Conservation (phyloP, 129 eudicot species). For the Lactuca saligna region DNA sequence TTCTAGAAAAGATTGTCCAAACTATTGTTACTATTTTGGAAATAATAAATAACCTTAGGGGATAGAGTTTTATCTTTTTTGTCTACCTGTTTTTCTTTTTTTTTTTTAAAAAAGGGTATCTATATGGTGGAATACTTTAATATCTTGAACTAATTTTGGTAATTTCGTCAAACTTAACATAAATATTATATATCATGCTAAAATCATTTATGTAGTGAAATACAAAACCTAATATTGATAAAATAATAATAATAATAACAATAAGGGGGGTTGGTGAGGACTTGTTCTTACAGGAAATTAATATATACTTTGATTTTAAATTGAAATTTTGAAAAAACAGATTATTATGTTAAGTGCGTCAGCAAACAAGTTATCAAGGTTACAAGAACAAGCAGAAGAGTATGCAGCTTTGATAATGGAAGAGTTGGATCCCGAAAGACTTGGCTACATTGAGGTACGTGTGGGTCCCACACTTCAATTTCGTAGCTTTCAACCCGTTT, state of each 20-base stretch:
- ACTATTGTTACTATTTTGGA: conserved; percentile 9
- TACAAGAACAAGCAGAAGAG: conserved; percentile 94
- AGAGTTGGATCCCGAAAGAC: conserved; percentile 94
- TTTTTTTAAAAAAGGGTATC: not conserved
- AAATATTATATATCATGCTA: not conserved
- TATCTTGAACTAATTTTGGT: not conserved
- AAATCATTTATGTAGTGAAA: not conserved
- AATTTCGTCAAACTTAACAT: not conserved
- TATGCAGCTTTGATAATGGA: conserved; percentile 98
- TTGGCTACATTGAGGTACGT: conserved; percentile 92
- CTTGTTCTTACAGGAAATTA: conserved; percentile 8
- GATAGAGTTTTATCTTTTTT: conserved; percentile 5
- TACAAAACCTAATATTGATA: not conserved
- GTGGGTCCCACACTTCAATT: conserved; percentile 19
- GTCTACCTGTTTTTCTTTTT: not conserved
- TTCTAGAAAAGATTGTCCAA: not conserved
- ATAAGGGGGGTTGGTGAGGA: conserved; percentile 29
- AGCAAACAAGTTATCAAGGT: conserved; percentile 89
- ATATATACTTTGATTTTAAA: not conserved
- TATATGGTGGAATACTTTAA: too few relatives aligned
- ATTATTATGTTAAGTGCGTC: conserved; percentile 95
- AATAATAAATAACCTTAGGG: not conserved
- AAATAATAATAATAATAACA: not conserved
- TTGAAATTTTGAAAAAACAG: conserved; percentile 34
- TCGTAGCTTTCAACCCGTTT: not conserved